A percentile compares a stretch with the other conserved stretches of the same genome.
These are phyloP conservation scores for Clarireedia paspali DNA, from an alignment of 2,329 filamentous ascomycete species.

Conservation along the genomic window DNA sequence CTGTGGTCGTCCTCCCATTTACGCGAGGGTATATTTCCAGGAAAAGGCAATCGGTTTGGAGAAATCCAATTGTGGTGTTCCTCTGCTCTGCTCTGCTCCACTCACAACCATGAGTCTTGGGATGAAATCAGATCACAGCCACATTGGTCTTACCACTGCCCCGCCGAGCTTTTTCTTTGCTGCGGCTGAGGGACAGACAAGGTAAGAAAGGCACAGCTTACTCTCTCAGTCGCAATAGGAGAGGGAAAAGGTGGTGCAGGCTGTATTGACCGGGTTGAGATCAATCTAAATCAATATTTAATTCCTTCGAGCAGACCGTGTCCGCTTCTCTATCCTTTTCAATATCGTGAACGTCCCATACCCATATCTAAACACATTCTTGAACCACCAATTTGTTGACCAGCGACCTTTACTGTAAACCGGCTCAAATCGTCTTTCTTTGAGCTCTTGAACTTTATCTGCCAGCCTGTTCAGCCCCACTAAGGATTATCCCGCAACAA, in stretches of 20 bases:
- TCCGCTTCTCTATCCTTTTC: too few species aligned
- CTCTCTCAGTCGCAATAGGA: too few species aligned
- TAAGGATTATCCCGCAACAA: conserved; percentile 4
- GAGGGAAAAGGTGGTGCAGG: too few species aligned
- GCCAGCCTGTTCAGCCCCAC: conserved; percentile 11
- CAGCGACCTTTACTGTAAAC: background rate
- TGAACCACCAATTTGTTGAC: background rate
- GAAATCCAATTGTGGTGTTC: too few species aligned
- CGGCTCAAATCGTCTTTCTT: background rate
- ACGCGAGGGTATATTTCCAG: too few species aligned
- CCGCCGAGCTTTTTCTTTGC: background rate
- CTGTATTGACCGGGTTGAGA: too few species aligned
- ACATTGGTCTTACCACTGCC: background rate
- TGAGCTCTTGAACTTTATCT: background rate
- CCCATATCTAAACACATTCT: background rate
- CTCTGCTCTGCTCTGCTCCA: too few species aligned
- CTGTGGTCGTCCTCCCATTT: too few species aligned
- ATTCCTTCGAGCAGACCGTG: too few species aligned
- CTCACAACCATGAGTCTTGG: background rate
- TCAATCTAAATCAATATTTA: background rate
- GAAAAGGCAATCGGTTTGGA: too few species aligned
- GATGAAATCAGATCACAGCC: background rate
- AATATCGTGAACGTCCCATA: background rate
- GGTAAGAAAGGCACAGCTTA: too few species aligned
- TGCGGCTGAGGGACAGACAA: background rate